Conservation (phyloP, 257 asterid species). For the Craterostigma plantagineum region DNA sequence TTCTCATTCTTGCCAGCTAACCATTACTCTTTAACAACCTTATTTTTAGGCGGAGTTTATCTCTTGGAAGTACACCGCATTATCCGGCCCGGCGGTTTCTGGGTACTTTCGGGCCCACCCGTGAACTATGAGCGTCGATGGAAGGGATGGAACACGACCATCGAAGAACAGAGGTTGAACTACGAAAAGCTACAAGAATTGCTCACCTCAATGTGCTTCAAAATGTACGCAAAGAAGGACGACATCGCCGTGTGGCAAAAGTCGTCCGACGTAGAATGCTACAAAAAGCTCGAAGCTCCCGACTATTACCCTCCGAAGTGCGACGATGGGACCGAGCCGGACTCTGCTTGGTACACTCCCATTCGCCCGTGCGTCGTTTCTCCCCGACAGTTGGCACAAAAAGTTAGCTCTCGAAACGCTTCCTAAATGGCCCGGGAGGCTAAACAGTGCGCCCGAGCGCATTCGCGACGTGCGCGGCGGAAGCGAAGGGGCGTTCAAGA, state of each 20-base stretch:
- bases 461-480: conserved; percentile 11
- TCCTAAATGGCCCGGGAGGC: conserved; percentile 28
- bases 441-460: conserved; percentile 18
- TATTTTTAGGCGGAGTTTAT: conserved; percentile 35
- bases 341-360: conserved; percentile 52
- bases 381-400: conserved; percentile 18
- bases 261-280: conserved; percentile 22
- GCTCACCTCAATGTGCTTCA: conserved; percentile 35
- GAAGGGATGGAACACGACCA: conserved; percentile 48
- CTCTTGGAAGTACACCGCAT: conserved; percentile 44
- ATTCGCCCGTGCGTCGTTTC: conserved; percentile 34
- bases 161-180: conserved; percentile 24
- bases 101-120: conserved; percentile 57
- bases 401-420: conserved; percentile 14
- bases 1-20: not conserved
- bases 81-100: conserved; percentile 39
- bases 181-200: conserved; percentile 22
- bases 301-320: conserved; percentile 27
- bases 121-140: conserved; percentile 27
- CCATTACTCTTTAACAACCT: not conserved
- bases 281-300: conserved; percentile 18
- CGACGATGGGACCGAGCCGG: conserved; percentile 39
- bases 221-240: conserved; percentile 25
- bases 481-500: not conserved
- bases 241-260: conserved; percentile 46